Evolutionary conservation across 2,329 filamentous ascomycete genomes (phyloP).

Genomic region (Neopestalotiopsis sp.): DNA sequence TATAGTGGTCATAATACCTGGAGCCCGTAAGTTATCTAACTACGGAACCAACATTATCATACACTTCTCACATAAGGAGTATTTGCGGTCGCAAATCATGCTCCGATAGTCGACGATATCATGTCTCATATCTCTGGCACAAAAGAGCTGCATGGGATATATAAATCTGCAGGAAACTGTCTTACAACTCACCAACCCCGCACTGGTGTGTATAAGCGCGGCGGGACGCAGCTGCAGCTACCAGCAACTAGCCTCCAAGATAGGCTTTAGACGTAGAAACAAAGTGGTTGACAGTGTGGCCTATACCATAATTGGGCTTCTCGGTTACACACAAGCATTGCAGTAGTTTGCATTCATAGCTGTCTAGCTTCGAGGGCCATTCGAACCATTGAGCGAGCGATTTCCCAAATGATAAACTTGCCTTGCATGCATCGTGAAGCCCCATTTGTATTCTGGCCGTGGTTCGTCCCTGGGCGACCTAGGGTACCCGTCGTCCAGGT

Average conservation of each 20-base stretch:
- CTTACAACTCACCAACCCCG: background rate
- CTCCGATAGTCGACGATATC: background rate
- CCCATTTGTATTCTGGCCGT: constrained; percentile 26
- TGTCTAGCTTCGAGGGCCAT: constrained; percentile 7
- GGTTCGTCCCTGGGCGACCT: constrained; percentile 25
- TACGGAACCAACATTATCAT: background rate
- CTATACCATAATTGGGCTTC: background rate
- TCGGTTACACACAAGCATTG: background rate
- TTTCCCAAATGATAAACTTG: constrained; percentile 11
- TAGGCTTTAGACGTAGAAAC: background rate
- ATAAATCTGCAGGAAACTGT: background rate
- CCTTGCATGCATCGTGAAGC: constrained; percentile 26
- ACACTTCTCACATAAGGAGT: background rate
- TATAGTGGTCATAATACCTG: background rate
- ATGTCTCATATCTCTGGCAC: background rate
- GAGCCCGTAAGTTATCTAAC: too few relatives aligned
- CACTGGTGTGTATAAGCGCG: background rate
- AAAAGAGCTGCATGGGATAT: background rate
- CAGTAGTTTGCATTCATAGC: constrained; percentile 3
- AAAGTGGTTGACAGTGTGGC: background rate
- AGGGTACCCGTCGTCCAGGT: constrained; percentile 23
- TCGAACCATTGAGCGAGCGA: background rate
- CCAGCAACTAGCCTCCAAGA: background rate
- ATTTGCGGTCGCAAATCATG: background rate
- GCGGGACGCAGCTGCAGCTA: background rate